Percentiles rank a stretch among this genome's conserved stretches.
phyloP scores from a whole-genome alignment of 163 green algal species.

The Chlamydomonas reinhardtii region DNA sequence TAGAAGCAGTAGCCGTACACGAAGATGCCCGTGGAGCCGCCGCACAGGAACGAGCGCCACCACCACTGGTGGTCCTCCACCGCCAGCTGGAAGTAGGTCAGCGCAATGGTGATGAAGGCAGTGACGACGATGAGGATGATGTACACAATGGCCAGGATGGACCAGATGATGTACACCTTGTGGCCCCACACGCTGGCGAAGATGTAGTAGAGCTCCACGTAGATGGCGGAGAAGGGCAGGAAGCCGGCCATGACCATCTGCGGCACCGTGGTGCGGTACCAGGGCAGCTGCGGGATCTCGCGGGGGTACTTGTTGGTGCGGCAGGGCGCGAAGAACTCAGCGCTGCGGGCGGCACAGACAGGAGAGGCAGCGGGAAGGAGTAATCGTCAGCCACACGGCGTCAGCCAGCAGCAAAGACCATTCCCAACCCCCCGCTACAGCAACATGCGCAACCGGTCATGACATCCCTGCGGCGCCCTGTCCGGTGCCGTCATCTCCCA shows the following conservation, averaged over 20 bases:
- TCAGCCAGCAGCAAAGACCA: too few relatives aligned
- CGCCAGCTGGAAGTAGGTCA: slow-evolving; percentile 99
- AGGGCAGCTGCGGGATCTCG: slow-evolving; percentile 94
- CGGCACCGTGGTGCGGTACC: slow-evolving; percentile 87
- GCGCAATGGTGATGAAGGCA: slow-evolving; percentile 97
- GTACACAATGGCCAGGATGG: slow-evolving; percentile 96
- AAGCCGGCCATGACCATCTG: slow-evolving; percentile 89
- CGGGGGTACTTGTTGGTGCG: slow-evolving; percentile 94
- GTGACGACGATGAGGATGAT: slow-evolving; percentile 97
- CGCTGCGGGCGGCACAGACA: slow-evolving; percentile 24
- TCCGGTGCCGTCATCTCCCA: too few relatives aligned
- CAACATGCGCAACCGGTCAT: too few relatives aligned
- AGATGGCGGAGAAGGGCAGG: slow-evolving; percentile 98
- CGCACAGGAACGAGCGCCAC: slow-evolving; percentile 95
- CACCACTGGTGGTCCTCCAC: slow-evolving; percentile 96
- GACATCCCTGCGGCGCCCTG: too few relatives aligned
- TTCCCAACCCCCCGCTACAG: too few relatives aligned
- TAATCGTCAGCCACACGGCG: background rate
- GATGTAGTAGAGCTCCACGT: slow-evolving; percentile 99
- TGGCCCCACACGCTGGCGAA: slow-evolving; percentile 97
- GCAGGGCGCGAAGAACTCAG: slow-evolving; percentile 82
- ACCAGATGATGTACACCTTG: slow-evolving; percentile 98
- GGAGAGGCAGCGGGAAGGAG: background rate
- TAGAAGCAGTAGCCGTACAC: slow-evolving; percentile 98
- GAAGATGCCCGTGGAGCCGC: slow-evolving; percentile 92